phyloP scores from a whole-genome alignment of 352 stramenopile genomes.

The Pythium myriotylum region DNA sequence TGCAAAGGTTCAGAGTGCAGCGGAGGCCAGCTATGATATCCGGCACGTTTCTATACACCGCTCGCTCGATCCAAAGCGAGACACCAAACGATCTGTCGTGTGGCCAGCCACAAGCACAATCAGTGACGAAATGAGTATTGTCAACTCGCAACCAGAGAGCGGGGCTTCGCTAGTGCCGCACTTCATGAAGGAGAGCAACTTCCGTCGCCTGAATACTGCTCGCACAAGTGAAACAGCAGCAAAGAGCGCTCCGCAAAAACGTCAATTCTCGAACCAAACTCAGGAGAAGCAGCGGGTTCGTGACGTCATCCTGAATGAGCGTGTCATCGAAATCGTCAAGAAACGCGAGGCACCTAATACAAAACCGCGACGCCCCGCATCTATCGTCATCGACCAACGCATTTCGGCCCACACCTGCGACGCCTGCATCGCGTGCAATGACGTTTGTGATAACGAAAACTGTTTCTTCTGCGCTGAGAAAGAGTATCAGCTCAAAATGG shows the following conservation, averaged over 20 bases:
- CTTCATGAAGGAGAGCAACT: constrained; percentile 27
- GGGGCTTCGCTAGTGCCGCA: constrained; percentile 3
- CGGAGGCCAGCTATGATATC: no score
- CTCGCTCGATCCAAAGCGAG: neutral
- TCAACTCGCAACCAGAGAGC: neutral
- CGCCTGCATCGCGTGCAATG: constrained; percentile 80
- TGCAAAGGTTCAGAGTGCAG: no score
- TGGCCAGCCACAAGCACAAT: constrained; percentile 2
- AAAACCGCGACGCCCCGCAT: neutral
- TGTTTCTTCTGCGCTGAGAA: constrained; percentile 83
- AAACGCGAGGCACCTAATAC: neutral
- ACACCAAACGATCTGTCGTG: neutral
- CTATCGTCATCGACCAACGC: constrained; percentile 9
- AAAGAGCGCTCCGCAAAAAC: neutral
- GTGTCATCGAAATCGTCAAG: neutral
- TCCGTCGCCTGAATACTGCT: constrained; percentile 15
- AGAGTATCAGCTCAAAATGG: constrained; percentile 61
- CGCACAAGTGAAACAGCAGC: neutral
- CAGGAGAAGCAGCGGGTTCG: neutral
- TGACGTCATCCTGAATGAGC: neutral
- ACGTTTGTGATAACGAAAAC: constrained; percentile 58
- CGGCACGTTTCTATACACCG: no score
- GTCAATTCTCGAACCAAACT: neutral
- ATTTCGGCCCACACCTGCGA: constrained; percentile 50
- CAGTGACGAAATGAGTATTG: constrained; percentile 4